Conservation (phyloP, 2,329 filamentous ascomycete species). For the Fusarium staphyleae region DNA sequence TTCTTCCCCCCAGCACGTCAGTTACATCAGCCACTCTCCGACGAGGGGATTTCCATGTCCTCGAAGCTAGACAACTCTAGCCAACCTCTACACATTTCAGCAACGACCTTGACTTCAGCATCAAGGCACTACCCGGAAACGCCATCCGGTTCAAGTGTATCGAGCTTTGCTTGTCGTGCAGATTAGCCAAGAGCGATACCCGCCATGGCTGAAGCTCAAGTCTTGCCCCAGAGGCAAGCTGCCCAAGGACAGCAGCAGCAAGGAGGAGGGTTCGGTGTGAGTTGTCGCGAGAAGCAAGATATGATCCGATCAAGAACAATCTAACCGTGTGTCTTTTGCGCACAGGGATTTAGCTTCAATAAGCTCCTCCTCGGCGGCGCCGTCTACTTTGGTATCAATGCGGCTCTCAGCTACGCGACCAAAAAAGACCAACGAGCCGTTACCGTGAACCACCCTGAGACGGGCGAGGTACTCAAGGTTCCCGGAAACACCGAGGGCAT, state of each 20-base stretch:
- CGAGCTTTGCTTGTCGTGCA: background rate
- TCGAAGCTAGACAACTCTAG: slow-evolving; percentile 9
- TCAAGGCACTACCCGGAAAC: slow-evolving; percentile 14
- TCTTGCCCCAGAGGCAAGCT: slow-evolving; percentile 34
- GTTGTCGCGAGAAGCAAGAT: slow-evolving; percentile 26
- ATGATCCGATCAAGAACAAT: background rate
- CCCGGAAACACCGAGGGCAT: slow-evolving; percentile 63
- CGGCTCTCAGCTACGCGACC: slow-evolving; percentile 61
- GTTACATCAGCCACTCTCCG: slow-evolving; percentile 10
- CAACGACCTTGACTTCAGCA: slow-evolving; percentile 25
- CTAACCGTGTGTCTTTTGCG: slow-evolving; percentile 13
- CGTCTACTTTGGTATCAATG: slow-evolving; percentile 67
- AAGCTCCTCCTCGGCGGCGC: slow-evolving; percentile 61
- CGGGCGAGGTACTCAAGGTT: slow-evolving; percentile 61
- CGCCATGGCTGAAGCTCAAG: slow-evolving; percentile 41
- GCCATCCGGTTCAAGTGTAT: slow-evolving; percentile 3
- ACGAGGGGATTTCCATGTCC: slow-evolving; percentile 33
- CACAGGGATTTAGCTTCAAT: slow-evolving; percentile 49
- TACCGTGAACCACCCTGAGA: slow-evolving; percentile 55
- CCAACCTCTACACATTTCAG: slow-evolving; percentile 21
- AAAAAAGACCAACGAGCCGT: slow-evolving; percentile 57
- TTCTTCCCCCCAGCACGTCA: slow-evolving; percentile 29
- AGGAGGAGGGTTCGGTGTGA: slow-evolving; percentile 35
- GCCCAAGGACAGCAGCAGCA: slow-evolving; percentile 38
- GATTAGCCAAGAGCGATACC: slow-evolving; percentile 17